A percentile compares a stretch with the other conserved stretches of the same genome.
Conservation (phyloP, 331 rosid genomes). For the Malus hybrid region DNA sequence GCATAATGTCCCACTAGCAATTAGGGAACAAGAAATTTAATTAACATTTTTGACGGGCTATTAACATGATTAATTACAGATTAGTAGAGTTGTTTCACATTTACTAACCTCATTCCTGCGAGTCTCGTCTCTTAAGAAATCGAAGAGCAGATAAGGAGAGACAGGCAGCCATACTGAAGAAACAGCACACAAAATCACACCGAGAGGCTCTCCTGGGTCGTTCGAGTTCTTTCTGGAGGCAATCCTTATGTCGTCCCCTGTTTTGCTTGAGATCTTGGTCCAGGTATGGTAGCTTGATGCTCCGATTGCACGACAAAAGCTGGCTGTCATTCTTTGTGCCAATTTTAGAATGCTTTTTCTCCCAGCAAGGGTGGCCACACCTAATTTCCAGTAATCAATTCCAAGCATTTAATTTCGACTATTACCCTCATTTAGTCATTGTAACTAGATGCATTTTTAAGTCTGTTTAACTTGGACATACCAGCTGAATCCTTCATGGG, state of each 20-base stretch:
- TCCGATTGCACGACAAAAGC: slow-evolving; percentile 72
- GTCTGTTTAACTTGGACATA: slow-evolving; percentile 6
- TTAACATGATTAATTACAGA: no score
- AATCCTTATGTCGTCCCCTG: slow-evolving; percentile 84
- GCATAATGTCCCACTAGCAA: slow-evolving; percentile 82
- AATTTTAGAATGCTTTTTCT: slow-evolving; percentile 86
- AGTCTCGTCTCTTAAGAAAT: slow-evolving; percentile 76
- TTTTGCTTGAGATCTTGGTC: slow-evolving; percentile 68
- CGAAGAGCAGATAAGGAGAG: slow-evolving; percentile 50
- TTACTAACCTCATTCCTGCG: slow-evolving; percentile 57
- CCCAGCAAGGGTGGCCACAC: slow-evolving; percentile 90
- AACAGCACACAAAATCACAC: slow-evolving; percentile 85
- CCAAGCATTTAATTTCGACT: neutral
- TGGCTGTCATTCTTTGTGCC: slow-evolving; percentile 87
- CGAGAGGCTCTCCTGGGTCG: slow-evolving; percentile 86
- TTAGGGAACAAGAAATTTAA: slow-evolving; percentile 1
- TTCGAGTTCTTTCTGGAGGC: slow-evolving; percentile 90
- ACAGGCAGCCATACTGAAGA: slow-evolving; percentile 89
- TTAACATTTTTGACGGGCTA: no score
- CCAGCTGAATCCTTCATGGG: slow-evolving; percentile 95
- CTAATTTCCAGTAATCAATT: slow-evolving; percentile 24
- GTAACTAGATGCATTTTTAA: neutral
- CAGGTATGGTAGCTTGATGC: slow-evolving; percentile 88
- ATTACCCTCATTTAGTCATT: neutral
- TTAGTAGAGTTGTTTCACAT: neutral